Percentiles rank a stretch among this genome's conserved stretches.
These are phyloP conservation scores for Amauroascus niger DNA, from an alignment of 2,329 filamentous ascomycete genomes.

Conservation along the genomic window DNA sequence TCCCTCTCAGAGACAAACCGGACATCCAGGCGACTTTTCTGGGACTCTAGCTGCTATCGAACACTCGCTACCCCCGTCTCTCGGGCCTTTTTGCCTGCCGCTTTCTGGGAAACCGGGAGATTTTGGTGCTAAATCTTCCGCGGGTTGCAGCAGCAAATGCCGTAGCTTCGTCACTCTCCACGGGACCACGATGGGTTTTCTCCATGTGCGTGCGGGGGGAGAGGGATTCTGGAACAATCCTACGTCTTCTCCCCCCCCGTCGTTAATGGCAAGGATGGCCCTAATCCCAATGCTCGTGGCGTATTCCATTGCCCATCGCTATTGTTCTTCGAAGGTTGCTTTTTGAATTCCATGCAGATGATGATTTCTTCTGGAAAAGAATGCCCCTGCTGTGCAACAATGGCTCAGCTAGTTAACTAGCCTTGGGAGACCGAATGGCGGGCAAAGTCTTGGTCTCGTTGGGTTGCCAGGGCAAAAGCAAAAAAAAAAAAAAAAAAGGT, in stretches of 20 bases:
- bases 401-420: no score
- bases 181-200: no score
- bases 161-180: not conserved
- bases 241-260: not conserved
- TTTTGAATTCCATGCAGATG: not conserved
- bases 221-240: constrained; percentile 6
- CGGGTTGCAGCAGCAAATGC: not conserved
- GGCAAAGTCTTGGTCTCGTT: no score
- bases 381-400: not conserved
- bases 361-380: not conserved
- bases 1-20: no score
- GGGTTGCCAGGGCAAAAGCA: no score
- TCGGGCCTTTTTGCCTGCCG: not conserved
- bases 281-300: not conserved
- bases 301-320: not conserved
- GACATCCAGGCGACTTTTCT: no score
- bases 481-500: no score
- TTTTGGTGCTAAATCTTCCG: constrained; percentile 2
- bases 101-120: not conserved
- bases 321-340: not conserved
- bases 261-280: not conserved
- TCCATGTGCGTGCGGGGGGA: no score
- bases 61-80: not conserved
- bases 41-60: no score
- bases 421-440: constrained; percentile 3